Evolutionary conservation across 257 asterid genomes (phyloP).

Genomic region (Fraxinus pennsylvanica): DNA sequence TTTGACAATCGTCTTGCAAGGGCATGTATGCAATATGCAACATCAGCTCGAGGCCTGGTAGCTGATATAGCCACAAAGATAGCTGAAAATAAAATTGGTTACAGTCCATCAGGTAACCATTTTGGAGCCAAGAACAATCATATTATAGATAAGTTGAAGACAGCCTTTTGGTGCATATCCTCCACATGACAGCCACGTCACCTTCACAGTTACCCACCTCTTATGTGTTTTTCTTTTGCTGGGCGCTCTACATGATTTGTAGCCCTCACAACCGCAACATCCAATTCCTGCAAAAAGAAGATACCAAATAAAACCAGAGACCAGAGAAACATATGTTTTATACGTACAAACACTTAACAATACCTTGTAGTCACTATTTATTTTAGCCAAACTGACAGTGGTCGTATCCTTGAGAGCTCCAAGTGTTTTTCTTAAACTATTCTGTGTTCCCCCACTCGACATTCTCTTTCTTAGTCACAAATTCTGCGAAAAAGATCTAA

Average conservation of each 20-base stretch:
- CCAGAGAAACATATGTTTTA: conserved; percentile 7
- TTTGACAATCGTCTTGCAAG: conserved; percentile 86
- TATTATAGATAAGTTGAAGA: conserved; percentile 5
- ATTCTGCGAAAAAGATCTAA: conserved; percentile 33
- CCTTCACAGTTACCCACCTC: conserved; percentile 49
- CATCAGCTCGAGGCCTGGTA: conserved; percentile 97
- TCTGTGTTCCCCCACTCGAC: conserved; percentile 86
- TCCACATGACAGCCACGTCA: background rate
- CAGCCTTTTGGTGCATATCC: conserved; percentile 8
- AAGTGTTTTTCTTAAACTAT: conserved; percentile 85
- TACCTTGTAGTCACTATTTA: conserved; percentile 94
- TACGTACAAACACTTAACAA: background rate
- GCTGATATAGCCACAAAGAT: conserved; percentile 87
- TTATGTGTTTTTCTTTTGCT: conserved; percentile 89
- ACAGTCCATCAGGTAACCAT: conserved; percentile 28
- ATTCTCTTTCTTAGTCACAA: conserved; percentile 45
- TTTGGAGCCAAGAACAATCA: background rate
- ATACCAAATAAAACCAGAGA: conserved; percentile 7
- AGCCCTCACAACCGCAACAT: conserved; percentile 95
- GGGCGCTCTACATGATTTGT: conserved; percentile 96
- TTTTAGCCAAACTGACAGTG: conserved; percentile 92
- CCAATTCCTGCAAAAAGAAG: conserved; percentile 64
- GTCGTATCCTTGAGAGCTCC: conserved; percentile 96
- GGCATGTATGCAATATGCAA: conserved; percentile 94
- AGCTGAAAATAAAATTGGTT: conserved; percentile 51